Percentiles rank a stretch among this genome's conserved stretches.
Conservation (phyloP, 768 basidiomycete species). For the Rhodotorula babjevae region DNA sequence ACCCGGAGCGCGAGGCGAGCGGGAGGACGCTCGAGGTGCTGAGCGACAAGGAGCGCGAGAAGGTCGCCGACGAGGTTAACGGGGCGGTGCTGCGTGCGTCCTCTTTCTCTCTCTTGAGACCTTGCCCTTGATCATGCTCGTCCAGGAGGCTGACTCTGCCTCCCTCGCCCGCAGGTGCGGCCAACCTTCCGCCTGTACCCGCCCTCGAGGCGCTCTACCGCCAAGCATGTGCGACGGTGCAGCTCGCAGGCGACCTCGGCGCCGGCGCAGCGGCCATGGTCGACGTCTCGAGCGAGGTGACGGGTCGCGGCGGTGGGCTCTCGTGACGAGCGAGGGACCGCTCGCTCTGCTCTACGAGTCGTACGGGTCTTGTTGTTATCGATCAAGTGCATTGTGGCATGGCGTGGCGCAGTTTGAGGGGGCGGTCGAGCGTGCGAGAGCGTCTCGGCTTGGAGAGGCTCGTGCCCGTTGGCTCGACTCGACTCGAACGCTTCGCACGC, state of each 20-base stretch:
- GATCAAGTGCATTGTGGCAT: too few species aligned
- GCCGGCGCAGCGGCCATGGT: conserved; percentile 68
- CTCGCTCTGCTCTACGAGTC: too few species aligned
- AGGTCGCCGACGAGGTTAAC: conserved; percentile 62
- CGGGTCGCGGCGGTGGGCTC: too few species aligned
- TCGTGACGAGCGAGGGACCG: too few species aligned
- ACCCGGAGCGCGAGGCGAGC: conserved; percentile 60
- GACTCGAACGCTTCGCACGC: too few species aligned
- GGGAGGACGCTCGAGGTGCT: conserved; percentile 57
- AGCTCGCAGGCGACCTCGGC: conserved; percentile 67
- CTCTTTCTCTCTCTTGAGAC: neutral
- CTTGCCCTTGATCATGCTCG: neutral
- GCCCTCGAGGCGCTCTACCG: conserved; percentile 72
- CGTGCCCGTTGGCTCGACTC: too few species aligned
- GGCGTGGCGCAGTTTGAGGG: too few species aligned
- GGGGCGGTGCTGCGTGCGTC: conserved; percentile 71
- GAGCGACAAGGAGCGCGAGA: conserved; percentile 57
- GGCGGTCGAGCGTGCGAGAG: too few species aligned
- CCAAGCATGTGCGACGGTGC: conserved; percentile 63
- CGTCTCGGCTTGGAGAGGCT: too few species aligned
- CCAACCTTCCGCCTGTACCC: conserved; percentile 66
- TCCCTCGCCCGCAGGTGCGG: conserved; percentile 57
- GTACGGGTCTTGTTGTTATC: too few species aligned
- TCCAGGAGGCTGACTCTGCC: too few species aligned
- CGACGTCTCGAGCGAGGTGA: conserved; percentile 4